Conservation (phyloP, 306 rosid genomes). For the Hippophae rhamnoides region DNA sequence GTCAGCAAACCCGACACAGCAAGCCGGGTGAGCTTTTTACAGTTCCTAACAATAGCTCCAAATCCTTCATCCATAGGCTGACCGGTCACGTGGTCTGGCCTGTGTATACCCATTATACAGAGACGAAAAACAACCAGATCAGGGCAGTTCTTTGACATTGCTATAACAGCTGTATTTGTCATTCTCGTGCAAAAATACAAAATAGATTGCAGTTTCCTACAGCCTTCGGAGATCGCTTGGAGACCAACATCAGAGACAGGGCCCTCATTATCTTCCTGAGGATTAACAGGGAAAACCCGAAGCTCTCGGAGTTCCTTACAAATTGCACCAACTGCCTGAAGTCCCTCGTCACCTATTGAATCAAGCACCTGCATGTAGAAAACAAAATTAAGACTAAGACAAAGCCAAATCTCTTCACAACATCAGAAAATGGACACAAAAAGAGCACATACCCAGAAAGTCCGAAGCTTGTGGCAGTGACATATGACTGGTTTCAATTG, state of each 20-base stretch:
- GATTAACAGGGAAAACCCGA: slow-evolving; percentile 59
- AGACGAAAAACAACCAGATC: slow-evolving; percentile 80
- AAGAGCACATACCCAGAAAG: slow-evolving; percentile 55
- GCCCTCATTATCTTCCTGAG: slow-evolving; percentile 48
- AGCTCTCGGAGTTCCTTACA: slow-evolving; percentile 77
- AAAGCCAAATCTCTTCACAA: background rate
- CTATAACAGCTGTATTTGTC: slow-evolving; percentile 79
- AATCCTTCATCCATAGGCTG: slow-evolving; percentile 86
- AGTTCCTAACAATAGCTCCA: slow-evolving; percentile 84
- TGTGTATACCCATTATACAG: slow-evolving; percentile 67
- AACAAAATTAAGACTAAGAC: slow-evolving; percentile 19
- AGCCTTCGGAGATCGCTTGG: slow-evolving; percentile 78
- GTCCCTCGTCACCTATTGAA: slow-evolving; percentile 77
- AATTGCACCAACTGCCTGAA: slow-evolving; percentile 65
- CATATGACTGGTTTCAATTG: slow-evolving; percentile 53
- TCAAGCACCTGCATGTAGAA: slow-evolving; percentile 52
- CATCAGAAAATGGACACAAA: background rate
- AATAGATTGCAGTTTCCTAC: slow-evolving; percentile 63
- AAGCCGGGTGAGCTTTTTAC: slow-evolving; percentile 85
- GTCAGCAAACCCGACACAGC: slow-evolving; percentile 80
- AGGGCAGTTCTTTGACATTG: slow-evolving; percentile 77
- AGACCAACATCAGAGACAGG: slow-evolving; percentile 80
- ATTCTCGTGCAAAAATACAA: slow-evolving; percentile 66
- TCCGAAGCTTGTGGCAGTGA: slow-evolving; percentile 59
- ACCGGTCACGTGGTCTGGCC: slow-evolving; percentile 44